Percentiles rank a stretch among this genome's conserved stretches.
Evolutionary conservation across 2,329 filamentous ascomycete species (phyloP).

Genomic region (Ophiostoma angusticollis): DNA sequence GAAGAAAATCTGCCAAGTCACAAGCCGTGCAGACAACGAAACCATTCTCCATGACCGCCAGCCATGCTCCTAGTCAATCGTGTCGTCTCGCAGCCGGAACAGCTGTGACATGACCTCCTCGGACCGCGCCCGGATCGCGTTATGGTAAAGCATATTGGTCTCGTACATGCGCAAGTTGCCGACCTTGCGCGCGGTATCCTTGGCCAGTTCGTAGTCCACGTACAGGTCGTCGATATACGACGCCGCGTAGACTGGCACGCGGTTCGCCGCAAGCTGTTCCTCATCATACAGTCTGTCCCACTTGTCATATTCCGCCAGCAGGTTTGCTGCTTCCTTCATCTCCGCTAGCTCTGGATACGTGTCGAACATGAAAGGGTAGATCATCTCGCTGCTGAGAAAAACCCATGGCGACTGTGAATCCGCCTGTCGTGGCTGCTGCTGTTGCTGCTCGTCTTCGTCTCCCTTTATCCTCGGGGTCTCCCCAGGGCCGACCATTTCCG

Average conservation of each 20-base stretch:
- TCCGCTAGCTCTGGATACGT: slow-evolving; percentile 63
- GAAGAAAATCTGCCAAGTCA: too few species aligned
- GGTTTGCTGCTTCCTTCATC: slow-evolving; percentile 54
- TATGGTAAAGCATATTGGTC: slow-evolving; percentile 80
- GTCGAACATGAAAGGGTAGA: slow-evolving; percentile 75
- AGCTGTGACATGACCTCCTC: slow-evolving; percentile 67
- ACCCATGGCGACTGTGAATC: too few species aligned
- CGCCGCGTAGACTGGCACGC: slow-evolving; percentile 76
- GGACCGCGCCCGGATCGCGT: slow-evolving; percentile 59
- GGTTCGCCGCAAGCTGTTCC: slow-evolving; percentile 58
- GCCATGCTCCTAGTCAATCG: slow-evolving; percentile 43
- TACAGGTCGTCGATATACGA: slow-evolving; percentile 87
- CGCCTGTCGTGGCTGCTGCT: too few species aligned
- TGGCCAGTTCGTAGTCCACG: slow-evolving; percentile 63
- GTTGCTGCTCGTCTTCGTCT: too few species aligned
- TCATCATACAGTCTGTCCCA: slow-evolving; percentile 72
- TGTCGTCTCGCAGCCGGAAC: slow-evolving; percentile 62
- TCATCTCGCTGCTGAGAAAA: slow-evolving; percentile 86
- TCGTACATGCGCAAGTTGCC: slow-evolving; percentile 67
- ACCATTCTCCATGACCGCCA: too few species aligned
- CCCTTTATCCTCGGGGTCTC: too few species aligned
- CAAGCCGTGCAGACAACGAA: too few species aligned
- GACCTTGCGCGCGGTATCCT: slow-evolving; percentile 61
- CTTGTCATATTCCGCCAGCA: slow-evolving; percentile 51
- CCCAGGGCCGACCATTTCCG: not conserved